Evolutionary conservation across 768 basidiomycete species (phyloP), one percentile per base, ranked within the genome.

Genomic region (Roridomyces roridus): DNA sequence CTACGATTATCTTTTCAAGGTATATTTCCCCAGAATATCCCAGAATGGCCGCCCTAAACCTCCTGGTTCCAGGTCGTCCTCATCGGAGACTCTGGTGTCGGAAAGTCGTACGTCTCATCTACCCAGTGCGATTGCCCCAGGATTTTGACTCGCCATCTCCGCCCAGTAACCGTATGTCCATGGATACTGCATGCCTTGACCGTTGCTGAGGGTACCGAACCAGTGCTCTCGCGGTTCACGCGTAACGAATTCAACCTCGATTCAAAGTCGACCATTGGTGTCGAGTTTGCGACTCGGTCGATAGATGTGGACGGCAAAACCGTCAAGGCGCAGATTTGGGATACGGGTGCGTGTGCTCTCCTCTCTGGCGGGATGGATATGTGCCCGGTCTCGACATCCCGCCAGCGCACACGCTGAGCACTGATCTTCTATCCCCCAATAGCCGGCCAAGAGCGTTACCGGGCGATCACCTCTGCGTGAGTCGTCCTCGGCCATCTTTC

Each of bases 1-100:
- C 84, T 98, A 97, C 79, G 96, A 98, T 74, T 98, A 91, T 81
- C 88, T 99, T 65, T 98, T 98, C 89, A 98, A 99, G 86, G 96
- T 96, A 47, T 28, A 77, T 70, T 17, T 18, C 20, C 31, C 15
- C 21, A 29, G 18, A 10, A 37, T 6, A 36, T 15, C 45, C 14
- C 26, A 28, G 28, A 34, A 45, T 45, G n/a, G 50, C 29, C 20
- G 39, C 39, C 39, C 60, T 24, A 35, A 68, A 46, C 37, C 60
- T 20, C 51, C 29, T 50, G n/a, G 54, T 34, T 47, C 36, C 59
- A 98, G 96, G 93, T 98, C 67, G 96, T 99, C 67, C 86, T 99
- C 64, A 98, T 98, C 79, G 96, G 96, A 71, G 96, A 99, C 77
- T 97, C 95, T 61, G 96, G 96, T 60, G 96, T 99, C 70, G 96